Percentiles rank a stretch among this genome's conserved stretches.
Evolutionary conservation across 2,329 filamentous ascomycete genomes (phyloP).

Genomic region (Hypoxylon sp.): DNA sequence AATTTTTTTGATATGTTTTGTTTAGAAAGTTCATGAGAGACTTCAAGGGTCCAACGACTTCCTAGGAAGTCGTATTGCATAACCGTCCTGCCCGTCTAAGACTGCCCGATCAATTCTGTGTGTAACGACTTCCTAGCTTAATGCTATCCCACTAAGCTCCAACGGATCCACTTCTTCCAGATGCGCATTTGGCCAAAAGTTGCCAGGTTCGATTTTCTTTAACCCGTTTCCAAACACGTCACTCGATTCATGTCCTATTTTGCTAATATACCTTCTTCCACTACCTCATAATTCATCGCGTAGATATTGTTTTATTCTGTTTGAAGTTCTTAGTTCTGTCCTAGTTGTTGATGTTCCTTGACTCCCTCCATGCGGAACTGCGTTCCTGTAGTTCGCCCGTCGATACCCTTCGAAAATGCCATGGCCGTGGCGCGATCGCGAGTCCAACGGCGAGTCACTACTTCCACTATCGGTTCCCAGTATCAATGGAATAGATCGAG

Average conservation of each 20-base stretch:
- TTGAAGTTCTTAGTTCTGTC: conserved; percentile 14
- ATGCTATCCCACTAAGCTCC: conserved; percentile 1
- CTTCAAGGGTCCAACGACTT: background rate
- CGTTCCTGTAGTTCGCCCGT: conserved; percentile 44
- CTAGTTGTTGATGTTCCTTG: conserved; percentile 35
- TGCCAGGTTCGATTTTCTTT: conserved; percentile 27
- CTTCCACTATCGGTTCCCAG: conserved; percentile 56
- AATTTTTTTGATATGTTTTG: background rate
- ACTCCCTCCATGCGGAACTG: conserved; percentile 45
- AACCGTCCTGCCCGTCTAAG: background rate
- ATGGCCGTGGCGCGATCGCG: conserved; percentile 57
- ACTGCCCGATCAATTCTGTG: background rate
- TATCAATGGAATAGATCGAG: conserved; percentile 53
- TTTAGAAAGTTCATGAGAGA: background rate
- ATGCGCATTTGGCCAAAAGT: conserved; percentile 42
- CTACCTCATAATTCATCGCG: conserved; percentile 31
- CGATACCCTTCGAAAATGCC: conserved; percentile 54
- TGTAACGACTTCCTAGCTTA: background rate
- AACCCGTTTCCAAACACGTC: conserved; percentile 30
- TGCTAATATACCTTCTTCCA: conserved; percentile 36
- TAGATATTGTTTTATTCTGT: conserved; percentile 27
- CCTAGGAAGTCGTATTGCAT: conserved; percentile 2
- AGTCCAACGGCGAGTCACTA: conserved; percentile 55
- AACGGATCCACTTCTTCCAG: conserved; percentile 42
- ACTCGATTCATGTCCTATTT: conserved; percentile 26